Base-by-base conservation (phyloP, 1,284 basidiomycete species). In the Marasmius tenuissimus region DNA sequence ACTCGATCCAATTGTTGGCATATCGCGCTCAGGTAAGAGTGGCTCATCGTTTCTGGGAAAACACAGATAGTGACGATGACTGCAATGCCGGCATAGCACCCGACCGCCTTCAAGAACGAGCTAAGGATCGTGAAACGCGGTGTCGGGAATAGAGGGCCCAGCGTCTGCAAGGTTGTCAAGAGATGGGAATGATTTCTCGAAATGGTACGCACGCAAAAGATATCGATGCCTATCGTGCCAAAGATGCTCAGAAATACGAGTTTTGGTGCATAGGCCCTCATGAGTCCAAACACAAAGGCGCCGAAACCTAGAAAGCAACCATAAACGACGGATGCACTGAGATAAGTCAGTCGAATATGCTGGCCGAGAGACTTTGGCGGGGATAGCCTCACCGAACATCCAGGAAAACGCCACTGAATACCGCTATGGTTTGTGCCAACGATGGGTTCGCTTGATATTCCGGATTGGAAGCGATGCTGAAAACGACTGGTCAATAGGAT, bases 11-110 rank as follows among this genome's bases (percentile, higher is more conserved):
- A 66, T 12, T 81, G 69, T 4, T 60, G 70, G 6, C 72, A 70
- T 35, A 73, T 70, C 9, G 67, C 69, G 16, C 66, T 68, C 39
- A 82, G 72, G 61, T 76, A 79, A 0, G 77, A 74, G 65, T 87
- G 83, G 59, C 82, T 83, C 66, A 89, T 77, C 0, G 85, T 82
- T 70, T 88, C 81, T 3, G 89, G 89, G 70, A 91, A 91, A 62
- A 90, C 74, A 59, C 89, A 71, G 11, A 85, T 63, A n/a, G 83
- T 82, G 16, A 76, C 71, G 3, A 79, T 72, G n/a, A 85, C 39
- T 0, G 79, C 85, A 49, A 86, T 81, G 7, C 77, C 87, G 56
- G 83, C 72, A 71, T 83, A 88, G 59, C 74, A 78, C 1, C 75
- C 73, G 0, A 82, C 77, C 0, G 86, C 84, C 11, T 81, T 81